Evolutionary conservation across 1,139 yeast genomes (phyloP).

Genomic region (Martiniozyma asiatica): DNA sequence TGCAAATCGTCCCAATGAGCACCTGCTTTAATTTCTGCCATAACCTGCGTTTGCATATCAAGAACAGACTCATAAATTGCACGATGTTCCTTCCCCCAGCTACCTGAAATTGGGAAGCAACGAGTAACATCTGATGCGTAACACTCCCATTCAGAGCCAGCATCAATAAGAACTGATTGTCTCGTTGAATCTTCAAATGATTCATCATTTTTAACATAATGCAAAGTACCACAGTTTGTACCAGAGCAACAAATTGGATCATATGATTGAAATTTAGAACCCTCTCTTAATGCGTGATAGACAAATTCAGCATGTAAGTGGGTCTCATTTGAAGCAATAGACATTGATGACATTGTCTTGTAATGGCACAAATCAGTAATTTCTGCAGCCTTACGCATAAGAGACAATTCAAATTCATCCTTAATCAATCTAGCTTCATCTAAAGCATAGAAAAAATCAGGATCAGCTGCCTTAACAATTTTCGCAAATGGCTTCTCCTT

Average conservation of each 20-base stretch:
- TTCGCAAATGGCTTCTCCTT: constrained; percentile 23
- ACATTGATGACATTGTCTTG: constrained; percentile 87
- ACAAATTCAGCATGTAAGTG: constrained; percentile 93
- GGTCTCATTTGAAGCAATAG: constrained; percentile 77
- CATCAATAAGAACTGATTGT: constrained; percentile 74
- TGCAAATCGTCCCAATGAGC: constrained; percentile 80
- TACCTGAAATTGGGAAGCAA: constrained; percentile 85
- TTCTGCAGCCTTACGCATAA: constrained; percentile 68
- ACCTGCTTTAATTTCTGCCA: constrained; percentile 69
- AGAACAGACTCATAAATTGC: constrained; percentile 71
- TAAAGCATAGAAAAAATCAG: constrained; percentile 54
- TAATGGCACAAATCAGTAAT: constrained; percentile 82
- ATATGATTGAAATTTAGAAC: constrained; percentile 77
- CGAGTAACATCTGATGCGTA: constrained; percentile 93
- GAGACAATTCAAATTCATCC: constrained; percentile 66
- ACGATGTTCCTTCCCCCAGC: constrained; percentile 79
- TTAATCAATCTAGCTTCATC: constrained; percentile 81
- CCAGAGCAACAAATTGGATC: constrained; percentile 97
- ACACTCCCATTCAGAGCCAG: constrained; percentile 94
- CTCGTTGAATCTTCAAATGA: constrained; percentile 29
- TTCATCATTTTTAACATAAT: constrained; percentile 78
- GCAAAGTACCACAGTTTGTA: constrained; percentile 81
- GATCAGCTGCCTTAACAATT: constrained; percentile 30
- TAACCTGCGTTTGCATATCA: constrained; percentile 68
- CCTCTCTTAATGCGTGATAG: constrained; percentile 89